phyloP scores from a whole-genome alignment of 2,329 filamentous ascomycete species.

The Alternaria postmessia region DNA sequence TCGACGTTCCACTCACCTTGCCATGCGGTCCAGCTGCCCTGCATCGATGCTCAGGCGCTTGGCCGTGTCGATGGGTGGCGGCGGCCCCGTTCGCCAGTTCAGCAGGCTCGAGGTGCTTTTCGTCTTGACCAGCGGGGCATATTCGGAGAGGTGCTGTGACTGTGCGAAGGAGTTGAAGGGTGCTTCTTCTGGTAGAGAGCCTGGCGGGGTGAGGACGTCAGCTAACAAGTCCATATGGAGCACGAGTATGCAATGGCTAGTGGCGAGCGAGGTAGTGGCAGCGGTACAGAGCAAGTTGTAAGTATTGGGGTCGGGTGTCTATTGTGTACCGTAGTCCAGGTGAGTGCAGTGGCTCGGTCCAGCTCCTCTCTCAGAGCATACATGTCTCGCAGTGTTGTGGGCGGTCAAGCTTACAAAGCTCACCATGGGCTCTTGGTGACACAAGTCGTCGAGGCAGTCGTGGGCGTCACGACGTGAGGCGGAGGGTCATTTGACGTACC shows the following conservation, averaged over 20 bases:
- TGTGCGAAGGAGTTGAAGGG: conserved; percentile 31
- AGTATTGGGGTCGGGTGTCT: not conserved
- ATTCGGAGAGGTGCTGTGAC: conserved; percentile 33
- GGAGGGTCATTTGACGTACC: conserved; percentile 40
- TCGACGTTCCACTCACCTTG: conserved; percentile 67
- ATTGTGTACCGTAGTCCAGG: conserved; percentile 2
- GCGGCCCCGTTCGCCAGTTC: conserved; percentile 39
- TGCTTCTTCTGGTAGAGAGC: conserved; percentile 46
- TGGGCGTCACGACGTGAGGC: conserved; percentile 3
- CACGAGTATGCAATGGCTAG: not conserved
- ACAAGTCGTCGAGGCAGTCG: conserved; percentile 4
- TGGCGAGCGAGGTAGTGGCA: not conserved
- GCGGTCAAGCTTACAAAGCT: conserved; percentile 13
- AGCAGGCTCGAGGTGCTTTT: conserved; percentile 60
- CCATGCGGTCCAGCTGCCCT: conserved; percentile 71
- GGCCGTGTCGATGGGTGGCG: conserved; percentile 62
- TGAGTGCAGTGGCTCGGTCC: not conserved
- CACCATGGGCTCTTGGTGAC: not conserved
- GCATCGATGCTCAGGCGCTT: conserved; percentile 81
- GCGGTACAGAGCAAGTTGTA: not conserved
- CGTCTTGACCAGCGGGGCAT: conserved; percentile 56
- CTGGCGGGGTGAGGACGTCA: conserved; percentile 41
- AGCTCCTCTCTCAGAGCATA: conserved; percentile 6
- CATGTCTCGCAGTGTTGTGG: not conserved
- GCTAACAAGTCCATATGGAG: conserved; percentile 33